Evolutionary conservation across 2,329 filamentous ascomycete genomes (phyloP), one percentile per base, ranked within the genome.

Genomic region (Aureobasidium namibiae): DNA sequence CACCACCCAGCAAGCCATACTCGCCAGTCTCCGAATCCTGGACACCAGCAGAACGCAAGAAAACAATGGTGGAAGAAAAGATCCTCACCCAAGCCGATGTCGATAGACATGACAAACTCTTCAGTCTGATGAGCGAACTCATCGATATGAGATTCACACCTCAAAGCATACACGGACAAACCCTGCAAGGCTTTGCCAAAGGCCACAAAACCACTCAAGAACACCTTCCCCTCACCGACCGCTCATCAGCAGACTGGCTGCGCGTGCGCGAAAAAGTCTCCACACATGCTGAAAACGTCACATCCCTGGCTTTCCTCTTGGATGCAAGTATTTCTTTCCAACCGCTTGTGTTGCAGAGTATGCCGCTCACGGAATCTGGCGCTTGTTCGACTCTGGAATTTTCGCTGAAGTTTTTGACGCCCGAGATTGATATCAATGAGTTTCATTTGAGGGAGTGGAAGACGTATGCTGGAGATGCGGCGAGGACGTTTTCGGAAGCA

Each of bases 331-430:
- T 80, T 3, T 67, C 75, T 0, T 80, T 80, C 38, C 34, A 75
- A 1, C 76, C 78, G 0, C 62, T 81, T 52, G 68, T 67, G 1
- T 77, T 78, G 54, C 72, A 67, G 53, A 70, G 76, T 10, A 64
- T 72, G 67, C 76, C 71, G 63, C 69, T 80, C 38, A 72, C 76
- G 1, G 77, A 81, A 38, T 70, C 70, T 0, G 71, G 63, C 7
- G 76, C 78, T 2, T 78, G 74, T 54, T 75, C 74, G 2, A 76
- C 72, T 10, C 64, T 81, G n/a, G 79, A 82, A 62, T 81, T 81
- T 65, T 74, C 80, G 3, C 60, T 82, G 59, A 68, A 79, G 0
- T 63, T 78, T 7, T 76, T 78, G 61, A 67, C 65, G 1, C 71
- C 69, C 0, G 69, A 72, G 0, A 59, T 77, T 0, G 69, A 78